Evolutionary conservation across 108 stramenopile species (phyloP), one percentile per base, ranked within the genome.

Genomic region (Mayamaea pseudoterrestris): DNA sequence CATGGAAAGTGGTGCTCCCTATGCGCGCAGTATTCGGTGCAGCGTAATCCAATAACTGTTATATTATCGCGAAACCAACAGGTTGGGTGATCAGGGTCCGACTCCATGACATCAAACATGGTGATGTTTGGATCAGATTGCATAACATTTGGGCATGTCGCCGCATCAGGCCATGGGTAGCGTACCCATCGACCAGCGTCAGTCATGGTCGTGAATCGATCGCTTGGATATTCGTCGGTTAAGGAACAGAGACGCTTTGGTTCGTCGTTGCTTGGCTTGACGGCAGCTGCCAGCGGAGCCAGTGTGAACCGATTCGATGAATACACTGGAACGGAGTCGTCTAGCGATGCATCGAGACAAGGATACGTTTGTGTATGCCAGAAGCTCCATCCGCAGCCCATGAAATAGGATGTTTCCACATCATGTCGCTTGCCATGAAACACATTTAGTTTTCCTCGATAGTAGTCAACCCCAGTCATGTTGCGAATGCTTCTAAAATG

Each of bases 41-140:
- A 69, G 0, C 1, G 1, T 22, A 42, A 36, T 35, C 43, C 53
- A 50, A 44, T 28, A 35, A 51, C 28, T 12, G 34, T 61, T 53
- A 71, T 32, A 44, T 71, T 65, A 23, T 62, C 65, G 7, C 52
- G 39, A 30, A 55, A 50, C 64, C 65, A 71, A 35, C 64, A 71
- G 27, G 23, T 21, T 23, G 60, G 64, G 46, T 54, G 32, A 3
- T 30, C 32, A 5, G 18, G 18, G 34, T 49, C 31, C 7, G 14
- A 5, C 17, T 4, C 35, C 6, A 21, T 34, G 17, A 49, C 8
- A 13, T 14, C 7, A 45, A 7, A 24, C 13, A 27, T 27, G 9
- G 4, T 5, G 25, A 14, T 45, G 22, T n/a, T 45, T 42, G 41
- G n/a, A 11, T 14, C 41, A n/a, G 7, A 16, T 4, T 26, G 6